Base-by-base conservation (phyloP, 2,329 filamentous ascomycete genomes). In the Cladosporium sp. region DNA sequence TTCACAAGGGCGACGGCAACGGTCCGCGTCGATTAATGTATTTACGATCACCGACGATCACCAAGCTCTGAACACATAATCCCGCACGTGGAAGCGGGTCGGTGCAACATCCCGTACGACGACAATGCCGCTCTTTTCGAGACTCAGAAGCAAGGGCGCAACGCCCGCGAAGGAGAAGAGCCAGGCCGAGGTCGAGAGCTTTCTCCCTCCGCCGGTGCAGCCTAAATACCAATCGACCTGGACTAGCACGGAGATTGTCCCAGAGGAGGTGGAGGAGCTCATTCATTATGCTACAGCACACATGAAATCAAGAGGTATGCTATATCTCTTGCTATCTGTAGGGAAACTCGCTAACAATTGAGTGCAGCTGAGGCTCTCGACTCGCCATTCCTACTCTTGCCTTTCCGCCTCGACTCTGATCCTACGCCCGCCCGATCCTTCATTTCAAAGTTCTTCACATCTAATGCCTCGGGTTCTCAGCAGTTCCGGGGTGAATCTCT, bases 341-440 rank as follows among this genome's bases (percentile, higher is more conserved):
- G 15, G 32, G n/a, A 15, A 11, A 7, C 8, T 15, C 32, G 32
- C 32, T 36, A n/a, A 36, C 32, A 4, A 5, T 36, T n/a, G n/a
- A 36, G 15, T n/a, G 7, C 24, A 65, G 66, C 54, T 47, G 58
- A 69, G 95, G 90, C 85, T 58, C 84, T 97, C 63, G 86, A 96
- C 67, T 84, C 86, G 54, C 93, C 93, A 1, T 97, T 99, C 69
- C 80, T 97, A 22, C 84, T 99, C 7, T 80, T 99, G 3, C 93
- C 93, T 11, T 99, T 96, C 72, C 86, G 93, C 61, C 93, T 92
- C 18, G 89, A 88, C 22, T 93, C 91, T 56, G 90, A 99, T 67
- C 86, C 92, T 38, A 93, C 88, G 69, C 88, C 89, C 47, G 90
- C 95, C 55, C 88, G 91, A 67, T 92, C 87, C 18, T 97, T 97